Conservation (phyloP, 441 rosid species). For the Erysimum cheiri region DNA sequence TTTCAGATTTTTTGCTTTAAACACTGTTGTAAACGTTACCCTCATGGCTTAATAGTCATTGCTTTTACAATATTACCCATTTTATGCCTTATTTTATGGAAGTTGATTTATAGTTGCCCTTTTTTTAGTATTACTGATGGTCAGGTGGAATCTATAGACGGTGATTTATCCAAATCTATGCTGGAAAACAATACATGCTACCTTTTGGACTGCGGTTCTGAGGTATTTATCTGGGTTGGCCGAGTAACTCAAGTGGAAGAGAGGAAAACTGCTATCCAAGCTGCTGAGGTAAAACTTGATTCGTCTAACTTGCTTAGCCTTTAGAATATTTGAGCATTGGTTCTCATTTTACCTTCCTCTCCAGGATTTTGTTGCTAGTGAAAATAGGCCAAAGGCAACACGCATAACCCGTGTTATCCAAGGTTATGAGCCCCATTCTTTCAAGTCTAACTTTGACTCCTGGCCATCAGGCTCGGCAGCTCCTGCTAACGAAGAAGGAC, state of each 20-base stretch:
- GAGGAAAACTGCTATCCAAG: constrained; percentile 83
- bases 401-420: constrained; percentile 84
- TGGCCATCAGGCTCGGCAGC: constrained; percentile 92
- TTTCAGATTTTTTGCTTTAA: constrained; percentile 9
- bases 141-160: constrained; percentile 68
- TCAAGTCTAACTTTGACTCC: constrained; percentile 92
- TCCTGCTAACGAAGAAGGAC: constrained; percentile 92
- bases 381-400: constrained; percentile 89
- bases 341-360: constrained; percentile 47
- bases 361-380: constrained; percentile 82
- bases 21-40: constrained; percentile 11
- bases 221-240: constrained; percentile 97
- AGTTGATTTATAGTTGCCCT: constrained; percentile 15
- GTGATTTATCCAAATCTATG: constrained; percentile 79
- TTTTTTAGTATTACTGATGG: constrained; percentile 67
- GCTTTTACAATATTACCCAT: not conserved
- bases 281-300: constrained; percentile 75
- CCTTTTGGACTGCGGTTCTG: constrained; percentile 87
- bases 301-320: constrained; percentile 27
- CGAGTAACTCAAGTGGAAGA: constrained; percentile 96
- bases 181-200: constrained; percentile 91
- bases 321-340: constrained; percentile 21
- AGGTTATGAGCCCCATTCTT: constrained; percentile 93
- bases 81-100: constrained; percentile 1
- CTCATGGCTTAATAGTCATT: not conserved